phyloP scores from a whole-genome alignment of 139 green algal genomes.

The Microglena sp. region DNA sequence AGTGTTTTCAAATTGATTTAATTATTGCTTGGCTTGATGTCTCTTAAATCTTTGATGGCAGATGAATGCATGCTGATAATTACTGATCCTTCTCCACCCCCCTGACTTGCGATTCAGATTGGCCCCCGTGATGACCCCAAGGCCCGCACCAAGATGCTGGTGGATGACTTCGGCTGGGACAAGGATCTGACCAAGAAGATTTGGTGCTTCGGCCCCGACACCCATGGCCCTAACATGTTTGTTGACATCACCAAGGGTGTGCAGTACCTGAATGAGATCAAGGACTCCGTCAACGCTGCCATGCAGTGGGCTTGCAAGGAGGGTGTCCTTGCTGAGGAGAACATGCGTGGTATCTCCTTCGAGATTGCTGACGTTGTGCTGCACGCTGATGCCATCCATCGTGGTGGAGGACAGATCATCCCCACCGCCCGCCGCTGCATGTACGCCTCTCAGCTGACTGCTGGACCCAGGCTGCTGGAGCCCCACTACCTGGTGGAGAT shows the following conservation, averaged over 20 bases:
- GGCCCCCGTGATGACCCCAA: slow-evolving; percentile 88
- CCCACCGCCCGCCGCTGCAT: slow-evolving; percentile 87
- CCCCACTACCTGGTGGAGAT: slow-evolving; percentile 99
- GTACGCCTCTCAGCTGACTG: slow-evolving; percentile 88
- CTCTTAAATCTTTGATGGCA: too few relatives aligned
- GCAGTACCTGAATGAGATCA: slow-evolving; percentile 99
- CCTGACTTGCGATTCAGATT: slow-evolving; percentile 38
- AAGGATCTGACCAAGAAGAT: slow-evolving; percentile 99
- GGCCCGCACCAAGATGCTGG: slow-evolving; percentile 79
- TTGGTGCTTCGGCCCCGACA: slow-evolving; percentile 99
- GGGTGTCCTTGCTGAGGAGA: slow-evolving; percentile 95
- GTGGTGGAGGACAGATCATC: slow-evolving; percentile 98
- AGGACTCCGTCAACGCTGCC: slow-evolving; percentile 89
- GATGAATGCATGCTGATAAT: too few relatives aligned
- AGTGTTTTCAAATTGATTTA: too few relatives aligned
- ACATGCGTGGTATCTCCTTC: slow-evolving; percentile 95
- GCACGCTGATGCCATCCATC: slow-evolving; percentile 97
- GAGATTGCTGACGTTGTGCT: slow-evolving; percentile 93
- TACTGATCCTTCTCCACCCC: too few relatives aligned
- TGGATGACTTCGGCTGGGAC: slow-evolving; percentile 96
- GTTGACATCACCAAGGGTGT: slow-evolving; percentile 97
- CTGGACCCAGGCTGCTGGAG: slow-evolving; percentile 85
- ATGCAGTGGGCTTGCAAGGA: slow-evolving; percentile 99
- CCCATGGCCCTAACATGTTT: slow-evolving; percentile 93
- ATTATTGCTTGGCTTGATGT: too few relatives aligned